Base-by-base conservation (phyloP, 257 asterid genomes). In the Primulina huaijiensis region DNA sequence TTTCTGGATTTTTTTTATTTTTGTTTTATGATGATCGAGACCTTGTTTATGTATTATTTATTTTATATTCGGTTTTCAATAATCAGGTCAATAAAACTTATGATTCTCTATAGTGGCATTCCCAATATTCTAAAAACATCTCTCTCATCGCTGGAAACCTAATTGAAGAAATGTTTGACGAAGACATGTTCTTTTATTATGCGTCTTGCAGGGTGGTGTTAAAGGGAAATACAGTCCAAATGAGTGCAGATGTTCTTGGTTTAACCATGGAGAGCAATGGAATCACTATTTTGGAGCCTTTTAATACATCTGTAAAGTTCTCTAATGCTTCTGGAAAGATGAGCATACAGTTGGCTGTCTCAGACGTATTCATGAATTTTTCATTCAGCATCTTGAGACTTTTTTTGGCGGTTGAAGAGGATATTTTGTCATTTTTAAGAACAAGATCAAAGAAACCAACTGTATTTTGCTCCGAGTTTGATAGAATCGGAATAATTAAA, bases 261-360 rank as follows among this genome's bases (percentile, higher is more conserved):
- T 80, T 93, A 64, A 90, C 91, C 67, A 76, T 93, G 96, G 99
- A 93, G 86, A 90, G 99, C 89, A 93, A 90, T 78, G 99, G 97
- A 74, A 79, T 93, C 68, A 84, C 84, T 76, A 89, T 93, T 74
- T 83, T 93, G 89, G 99, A 93, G 83, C 99, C 97, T 73, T 90
- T 93, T 73, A 96, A 93, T 77, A 85, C 97, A 66, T 82, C 90
- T 25, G 75, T 83, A 73, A 84, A 76, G 71, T 86, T 83, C 72
- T 80, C 90, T 50, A 89, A 67, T 79, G 87, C 88, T 56, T 84
- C 91, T 69, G 97, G 90, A 71, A 90, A 86, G 87, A 90, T 88
- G 37, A 78, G 80, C 69, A 81, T 93, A 74, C 84, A 86, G 67
- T 84, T 93, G 85, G 76, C 34, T 63, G 90, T 89, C 75, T 87